Base-by-base conservation (phyloP, 345 rosid species). In the Melaleuca alternifolia region DNA sequence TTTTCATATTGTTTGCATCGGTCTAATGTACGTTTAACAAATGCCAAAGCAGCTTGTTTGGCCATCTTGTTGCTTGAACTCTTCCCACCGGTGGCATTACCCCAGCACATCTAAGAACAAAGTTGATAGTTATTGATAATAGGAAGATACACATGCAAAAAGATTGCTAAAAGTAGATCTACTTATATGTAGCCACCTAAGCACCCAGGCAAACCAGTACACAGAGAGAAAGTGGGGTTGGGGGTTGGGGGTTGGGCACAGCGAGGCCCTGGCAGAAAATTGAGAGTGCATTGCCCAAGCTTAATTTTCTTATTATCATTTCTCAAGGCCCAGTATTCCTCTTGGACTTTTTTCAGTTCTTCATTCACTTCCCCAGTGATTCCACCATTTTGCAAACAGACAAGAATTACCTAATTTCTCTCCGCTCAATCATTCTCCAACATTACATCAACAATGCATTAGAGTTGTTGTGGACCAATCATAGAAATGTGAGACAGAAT, bases 41-140 rank as follows among this genome's bases (percentile, higher is more conserved):
- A 94, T 86, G 97, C 93, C 79, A 92, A 86, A 41, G 98, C 95
- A 89, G 99, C 95, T 87, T 96, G 98, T 92, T 93, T 96, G 84
- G 96, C 95, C 91, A 93, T 89, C 91, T 95, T 97, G 92, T 88
- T 94, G 89, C 89, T 90, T 86, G 97, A 93, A 89, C 94, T 92
- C 93, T 95, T 97, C 90, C 97, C 94, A 90, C 93, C 92, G 79
- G 93, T 86, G 30, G 92, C 11, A 65, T 65, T 65, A 86, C 95
- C 95, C 87, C 97, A 85, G 86, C 93, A 94, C 88, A 93, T 91
- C 99, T 97, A 88, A 56, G 46, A 89, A 87, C 86, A 21, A 89
- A 88, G 85, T 33, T 71, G 81, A 71, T 71, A 9, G 10, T 18
- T 37, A 71, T 71, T 71, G 44, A 71, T 33, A 23, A 71, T 18